Conservation (phyloP, 345 rosid species). For the Noccaea bulbosa region DNA sequence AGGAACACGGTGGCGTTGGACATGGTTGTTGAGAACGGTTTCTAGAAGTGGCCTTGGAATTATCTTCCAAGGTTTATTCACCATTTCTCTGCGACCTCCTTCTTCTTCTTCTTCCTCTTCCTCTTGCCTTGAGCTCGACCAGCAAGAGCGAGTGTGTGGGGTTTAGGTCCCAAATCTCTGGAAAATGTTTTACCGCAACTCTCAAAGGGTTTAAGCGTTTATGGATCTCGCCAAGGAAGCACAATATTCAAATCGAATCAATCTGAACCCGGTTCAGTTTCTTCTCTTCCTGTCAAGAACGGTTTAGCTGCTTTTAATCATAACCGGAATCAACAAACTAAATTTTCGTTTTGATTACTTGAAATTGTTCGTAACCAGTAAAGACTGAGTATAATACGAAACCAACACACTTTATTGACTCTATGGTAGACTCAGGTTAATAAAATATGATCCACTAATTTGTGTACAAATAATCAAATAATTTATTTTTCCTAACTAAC, state of each 20-base stretch:
- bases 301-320: neutral
- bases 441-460: neutral
- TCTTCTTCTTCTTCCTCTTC: neutral
- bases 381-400: neutral
- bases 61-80: slow-evolving; percentile 83
- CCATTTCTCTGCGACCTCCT: slow-evolving; percentile 51
- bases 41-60: slow-evolving; percentile 84
- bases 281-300: too few relatives aligned
- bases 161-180: slow-evolving; percentile 44
- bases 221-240: slow-evolving; percentile 28
- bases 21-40: slow-evolving; percentile 86
- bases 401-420: neutral
- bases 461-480: neutral
- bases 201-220: slow-evolving; percentile 33
- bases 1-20: slow-evolving; percentile 92
- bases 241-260: slow-evolving; percentile 20
- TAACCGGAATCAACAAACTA: slow-evolving; percentile 3
- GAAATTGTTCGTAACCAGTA: neutral
- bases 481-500: neutral
- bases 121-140: slow-evolving; percentile 8
- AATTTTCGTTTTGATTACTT: neutral
- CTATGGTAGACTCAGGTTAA: slow-evolving; percentile 1
- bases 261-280: neutral
- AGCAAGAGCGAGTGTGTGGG: slow-evolving; percentile 7
- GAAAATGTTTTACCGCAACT: slow-evolving; percentile 29